These are phyloP conservation scores for Tolypocladium guangdongense DNA, from an alignment of 2,329 filamentous ascomycete species.

Conservation along the genomic window DNA sequence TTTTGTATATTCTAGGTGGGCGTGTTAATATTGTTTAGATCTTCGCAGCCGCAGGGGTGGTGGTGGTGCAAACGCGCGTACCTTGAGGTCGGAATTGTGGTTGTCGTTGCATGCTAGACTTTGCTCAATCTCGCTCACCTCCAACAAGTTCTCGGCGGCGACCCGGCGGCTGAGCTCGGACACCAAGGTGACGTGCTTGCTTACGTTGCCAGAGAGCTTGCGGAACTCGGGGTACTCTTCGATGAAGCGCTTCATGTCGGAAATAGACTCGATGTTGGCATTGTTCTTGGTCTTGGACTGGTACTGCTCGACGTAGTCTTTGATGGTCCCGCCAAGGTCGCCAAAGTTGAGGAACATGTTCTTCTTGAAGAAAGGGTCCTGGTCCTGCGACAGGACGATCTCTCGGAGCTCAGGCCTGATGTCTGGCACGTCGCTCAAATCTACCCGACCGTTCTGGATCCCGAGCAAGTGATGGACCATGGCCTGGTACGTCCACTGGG, in stretches of 20 bases:
- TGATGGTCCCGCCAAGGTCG: constrained; percentile 89
- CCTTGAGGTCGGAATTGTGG: constrained; percentile 82
- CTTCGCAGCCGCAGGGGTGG: background rate
- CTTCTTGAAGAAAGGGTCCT: constrained; percentile 97
- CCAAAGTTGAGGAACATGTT: constrained; percentile 99
- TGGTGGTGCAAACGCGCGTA: constrained; percentile 24
- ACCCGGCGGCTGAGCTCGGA: constrained; percentile 86
- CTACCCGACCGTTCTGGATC: constrained; percentile 89
- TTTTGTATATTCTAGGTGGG: constrained; percentile 61
- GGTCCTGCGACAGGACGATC: constrained; percentile 90
- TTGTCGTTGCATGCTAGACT: constrained; percentile 96
- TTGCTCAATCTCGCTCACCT: constrained; percentile 94
- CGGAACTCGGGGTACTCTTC: constrained; percentile 98
- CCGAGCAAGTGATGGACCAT: constrained; percentile 97
- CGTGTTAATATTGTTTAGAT: background rate
- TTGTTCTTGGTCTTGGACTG: constrained; percentile 96
- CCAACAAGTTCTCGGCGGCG: constrained; percentile 75
- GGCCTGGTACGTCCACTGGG: constrained; percentile 99
- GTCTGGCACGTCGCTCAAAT: constrained; percentile 74
- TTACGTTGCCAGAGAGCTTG: constrained; percentile 93
- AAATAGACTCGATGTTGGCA: constrained; percentile 91
- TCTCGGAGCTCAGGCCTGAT: constrained; percentile 81
- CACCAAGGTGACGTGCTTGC: constrained; percentile 94
- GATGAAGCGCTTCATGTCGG: constrained; percentile 98
- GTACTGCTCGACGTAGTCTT: constrained; percentile 97